Evolutionary conservation across 2,329 filamentous ascomycete species (phyloP), one percentile per base, ranked within the genome.

Genomic region (Davidsoniella eucalypti): DNA sequence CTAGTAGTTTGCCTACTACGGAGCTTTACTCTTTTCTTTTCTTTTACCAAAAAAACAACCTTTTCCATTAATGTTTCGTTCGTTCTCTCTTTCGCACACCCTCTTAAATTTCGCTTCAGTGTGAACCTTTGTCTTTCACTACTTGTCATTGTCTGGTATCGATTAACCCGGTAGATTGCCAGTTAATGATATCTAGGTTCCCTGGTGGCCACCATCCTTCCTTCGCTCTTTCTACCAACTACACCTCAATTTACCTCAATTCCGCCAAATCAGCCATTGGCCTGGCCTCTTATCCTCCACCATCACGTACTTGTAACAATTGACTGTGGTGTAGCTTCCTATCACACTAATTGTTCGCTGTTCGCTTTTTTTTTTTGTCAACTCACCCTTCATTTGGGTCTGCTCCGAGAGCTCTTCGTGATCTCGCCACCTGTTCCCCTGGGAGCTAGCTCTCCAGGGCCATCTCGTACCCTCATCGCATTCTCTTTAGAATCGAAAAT

Each of bases 391-490:
- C 44, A 49, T 46, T 29, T 47, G 49, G 49, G 41, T 33, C 41
- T 51, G 45, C 51, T 47, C 51, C 29, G 38, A 36, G 49, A 48
- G 46, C 45, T 49, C 44, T 51, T 42, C 52, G 41, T 44, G 44
- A 44, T 47, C 42, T 44, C 49, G 36, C 48, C 44, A 50, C 44
- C 52, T 51, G 44, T 53, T 48, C 45, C 52, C 44, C 29, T 49
- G 44, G 51, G 45, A 49, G 49, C 52, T 54, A 54, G 49, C 46
- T 49, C 49, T 54, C 52, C 46, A 45, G 45, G 42, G 39, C 42
- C 26, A n/a, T 50, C 36, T 16, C 36, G 29, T 33, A 25, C 39
- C 33, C 29, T n/a, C 39, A 21, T 46, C 40, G 29, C 43, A 38
- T n/a, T 9, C 38, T 29, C 44, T 42, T 16, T 16, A 43, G 33